Evolutionary conservation across 441 rosid species (phyloP), one percentile per base, ranked within the genome.

Genomic region (Jatropha podagrica): DNA sequence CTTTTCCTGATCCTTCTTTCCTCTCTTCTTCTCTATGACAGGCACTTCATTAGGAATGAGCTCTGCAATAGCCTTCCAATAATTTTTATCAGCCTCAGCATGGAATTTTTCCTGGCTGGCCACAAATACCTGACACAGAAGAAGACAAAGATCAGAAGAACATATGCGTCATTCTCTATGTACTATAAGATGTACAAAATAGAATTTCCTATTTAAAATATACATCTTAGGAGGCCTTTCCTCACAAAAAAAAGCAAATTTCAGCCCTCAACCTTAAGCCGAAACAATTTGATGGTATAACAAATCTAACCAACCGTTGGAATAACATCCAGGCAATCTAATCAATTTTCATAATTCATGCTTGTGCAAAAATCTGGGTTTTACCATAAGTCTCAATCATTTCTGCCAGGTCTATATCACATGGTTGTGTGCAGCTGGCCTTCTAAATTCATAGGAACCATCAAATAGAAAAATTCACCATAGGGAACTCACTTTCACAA

Each of bases 51-150:
- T 89, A 17, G 97, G 99, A 79, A 93, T 85, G 73, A 95, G 91
- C 76, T 93, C 96, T 0, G 91, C 91, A 15, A 93, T 95, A 26
- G 94, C 87, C 86, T 91, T 90, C 98, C 98, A 95, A 80, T 93
- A 95, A 56, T 88, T 81, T 85, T 89, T 88, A 78, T 91, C 89
- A 27, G 90, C 91, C 74, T 95, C 95, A 0, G 86, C 80, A 55
- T 92, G 89, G 73, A 95, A 95, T 79, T 88, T 91, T 82, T 86
- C 89, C 51, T 79, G 90, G 66, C 79, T 85, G 58, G 84, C 89
- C 80, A 88, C 54, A 71, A 81, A 83, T 65, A 93, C 64, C 97
- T 95, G 83, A 73, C 23, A 74, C 49, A 75, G 59, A 68, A 69
- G 68, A 62, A 65, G 12, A 41, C 26, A 52, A n/a, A 26, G 79